Evolutionary conservation across 2,329 filamentous ascomycete genomes (phyloP).

Genomic region (Cercospora sojina): DNA sequence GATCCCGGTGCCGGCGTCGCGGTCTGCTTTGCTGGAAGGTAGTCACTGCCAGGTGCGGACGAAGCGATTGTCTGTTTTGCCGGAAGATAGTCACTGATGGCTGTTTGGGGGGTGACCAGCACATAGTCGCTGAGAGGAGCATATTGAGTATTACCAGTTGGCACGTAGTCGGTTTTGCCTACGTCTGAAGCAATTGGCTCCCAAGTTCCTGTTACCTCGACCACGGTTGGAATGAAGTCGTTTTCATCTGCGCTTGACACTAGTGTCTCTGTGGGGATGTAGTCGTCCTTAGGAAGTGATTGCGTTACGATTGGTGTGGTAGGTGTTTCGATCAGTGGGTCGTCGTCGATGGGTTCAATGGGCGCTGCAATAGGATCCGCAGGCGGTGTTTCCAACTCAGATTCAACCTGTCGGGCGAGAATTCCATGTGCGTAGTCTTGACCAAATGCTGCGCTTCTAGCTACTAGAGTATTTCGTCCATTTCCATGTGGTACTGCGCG

Average conservation of each 20-base stretch:
- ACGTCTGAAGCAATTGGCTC: background rate
- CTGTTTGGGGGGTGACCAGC: background rate
- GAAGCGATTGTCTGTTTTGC: background rate
- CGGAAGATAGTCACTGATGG: background rate
- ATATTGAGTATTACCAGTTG: background rate
- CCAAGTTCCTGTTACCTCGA: background rate
- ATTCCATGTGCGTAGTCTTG: background rate
- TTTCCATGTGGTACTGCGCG: constrained; percentile 16
- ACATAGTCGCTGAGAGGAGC: background rate
- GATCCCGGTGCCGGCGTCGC: background rate
- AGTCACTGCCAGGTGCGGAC: background rate
- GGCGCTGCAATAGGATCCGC: background rate
- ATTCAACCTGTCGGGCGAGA: background rate
- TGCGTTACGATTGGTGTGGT: background rate
- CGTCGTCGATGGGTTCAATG: background rate
- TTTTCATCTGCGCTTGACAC: background rate
- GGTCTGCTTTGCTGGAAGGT: background rate
- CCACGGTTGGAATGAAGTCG: background rate
- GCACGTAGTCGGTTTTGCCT: background rate
- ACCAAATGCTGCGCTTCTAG: background rate
- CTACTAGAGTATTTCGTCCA: background rate
- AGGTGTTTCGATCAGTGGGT: background rate
- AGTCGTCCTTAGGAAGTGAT: background rate
- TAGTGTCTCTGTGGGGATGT: background rate
- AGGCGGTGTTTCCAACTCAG: background rate